phyloP scores from a whole-genome alignment of 208 protist genomes.

The Crithidia sp. region DNA sequence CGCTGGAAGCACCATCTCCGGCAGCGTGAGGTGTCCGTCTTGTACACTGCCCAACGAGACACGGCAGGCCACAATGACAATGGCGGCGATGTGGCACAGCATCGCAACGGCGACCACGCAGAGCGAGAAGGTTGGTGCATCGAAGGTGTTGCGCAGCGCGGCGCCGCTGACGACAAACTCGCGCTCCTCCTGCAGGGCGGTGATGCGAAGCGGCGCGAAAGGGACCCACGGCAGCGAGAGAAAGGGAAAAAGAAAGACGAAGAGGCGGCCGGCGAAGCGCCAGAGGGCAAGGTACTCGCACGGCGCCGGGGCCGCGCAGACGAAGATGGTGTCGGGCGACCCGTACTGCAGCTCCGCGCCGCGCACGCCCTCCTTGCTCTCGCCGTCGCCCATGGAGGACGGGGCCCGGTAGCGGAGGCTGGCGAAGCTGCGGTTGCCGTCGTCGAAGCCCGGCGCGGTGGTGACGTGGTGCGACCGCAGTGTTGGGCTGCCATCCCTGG shows the following conservation, averaged over 20 bases:
- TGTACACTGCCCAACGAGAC: slow-evolving; percentile 46
- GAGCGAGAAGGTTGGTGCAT: slow-evolving; percentile 55
- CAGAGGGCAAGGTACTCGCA: slow-evolving; percentile 60
- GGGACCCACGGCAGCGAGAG: slow-evolving; percentile 61
- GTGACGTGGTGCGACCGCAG: slow-evolving; percentile 1
- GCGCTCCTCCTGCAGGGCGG: slow-evolving; percentile 68
- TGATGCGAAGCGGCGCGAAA: slow-evolving; percentile 59
- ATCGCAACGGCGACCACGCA: slow-evolving; percentile 52
- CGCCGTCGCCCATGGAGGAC: slow-evolving; percentile 21
- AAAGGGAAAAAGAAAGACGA: slow-evolving; percentile 82
- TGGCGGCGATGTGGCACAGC: slow-evolving; percentile 49
- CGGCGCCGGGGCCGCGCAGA: slow-evolving; percentile 50
- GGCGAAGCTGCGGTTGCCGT: slow-evolving; percentile 23
- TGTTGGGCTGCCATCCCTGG: background rate
- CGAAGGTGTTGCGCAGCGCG: slow-evolving; percentile 64
- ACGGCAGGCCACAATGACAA: slow-evolving; percentile 57
- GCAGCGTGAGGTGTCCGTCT: slow-evolving; percentile 50
- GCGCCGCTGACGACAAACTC: slow-evolving; percentile 87
- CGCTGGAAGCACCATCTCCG: slow-evolving; percentile 72
- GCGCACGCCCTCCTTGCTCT: slow-evolving; percentile 13
- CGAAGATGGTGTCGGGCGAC: slow-evolving; percentile 50
- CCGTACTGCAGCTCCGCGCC: slow-evolving; percentile 10
- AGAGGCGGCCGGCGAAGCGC: slow-evolving; percentile 37
- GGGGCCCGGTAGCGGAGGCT: slow-evolving; percentile 20
- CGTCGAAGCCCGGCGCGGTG: slow-evolving; percentile 5